These are phyloP conservation scores for Drosera capensis DNA, from an alignment of 148 eudicot genomes.

Conservation along the genomic window DNA sequence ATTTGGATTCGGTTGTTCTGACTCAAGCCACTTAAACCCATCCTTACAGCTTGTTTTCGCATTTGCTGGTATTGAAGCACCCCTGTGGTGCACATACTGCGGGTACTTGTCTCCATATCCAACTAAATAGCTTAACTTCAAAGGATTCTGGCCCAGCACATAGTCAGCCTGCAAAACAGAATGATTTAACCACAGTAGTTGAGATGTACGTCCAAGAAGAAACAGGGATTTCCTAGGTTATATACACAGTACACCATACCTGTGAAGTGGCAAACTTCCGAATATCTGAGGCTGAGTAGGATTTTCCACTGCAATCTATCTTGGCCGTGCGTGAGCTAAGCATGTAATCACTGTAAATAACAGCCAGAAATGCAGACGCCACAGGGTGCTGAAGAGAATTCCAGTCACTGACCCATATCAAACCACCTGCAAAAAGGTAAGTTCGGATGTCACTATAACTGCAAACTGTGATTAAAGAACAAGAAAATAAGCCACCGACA, in stretches of 20 bases:
- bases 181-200: no score
- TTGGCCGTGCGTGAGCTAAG: constrained; percentile 46
- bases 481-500: background rate
- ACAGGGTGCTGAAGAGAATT: constrained; percentile 77
- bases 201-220: background rate
- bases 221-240: no score
- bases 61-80: constrained; percentile 82
- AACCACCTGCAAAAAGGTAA: constrained; percentile 36
- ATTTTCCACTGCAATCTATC: constrained; percentile 36
- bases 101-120: constrained; percentile 82
- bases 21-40: constrained; percentile 49
- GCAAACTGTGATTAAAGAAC: no score
- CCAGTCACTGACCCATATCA: constrained; percentile 88
- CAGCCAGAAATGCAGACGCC: constrained; percentile 80
- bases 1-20: constrained; percentile 62
- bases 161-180: constrained; percentile 53
- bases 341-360: constrained; percentile 83
- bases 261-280: constrained; percentile 79
- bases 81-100: constrained; percentile 69
- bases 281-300: constrained; percentile 46
- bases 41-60: constrained; percentile 41
- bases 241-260: no score
- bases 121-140: constrained; percentile 74
- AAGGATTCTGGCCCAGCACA: constrained; percentile 67
- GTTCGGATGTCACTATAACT: background rate